A percentile compares a stretch with the other conserved stretches of the same genome.
Evolutionary conservation across 2,329 filamentous ascomycete genomes (phyloP).

Genomic region (Xylaria sp.): DNA sequence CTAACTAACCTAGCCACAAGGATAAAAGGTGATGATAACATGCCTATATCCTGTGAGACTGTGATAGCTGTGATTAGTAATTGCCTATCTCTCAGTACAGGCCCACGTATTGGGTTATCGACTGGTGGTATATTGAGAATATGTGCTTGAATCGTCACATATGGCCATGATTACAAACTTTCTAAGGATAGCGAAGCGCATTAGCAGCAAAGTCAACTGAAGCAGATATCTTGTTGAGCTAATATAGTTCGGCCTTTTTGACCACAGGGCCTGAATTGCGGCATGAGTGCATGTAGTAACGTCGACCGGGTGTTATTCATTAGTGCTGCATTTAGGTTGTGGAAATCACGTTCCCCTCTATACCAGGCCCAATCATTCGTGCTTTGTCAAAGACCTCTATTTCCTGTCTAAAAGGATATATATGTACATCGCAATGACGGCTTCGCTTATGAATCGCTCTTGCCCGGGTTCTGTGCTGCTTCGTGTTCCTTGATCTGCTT

Average conservation of each 20-base stretch:
- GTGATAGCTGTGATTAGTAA: background rate
- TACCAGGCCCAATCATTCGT: background rate
- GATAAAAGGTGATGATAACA: background rate
- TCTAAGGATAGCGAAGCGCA: too few relatives aligned
- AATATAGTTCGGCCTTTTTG: background rate
- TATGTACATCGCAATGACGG: conserved; percentile 31
- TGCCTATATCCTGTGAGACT: background rate
- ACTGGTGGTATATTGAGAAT: too few relatives aligned
- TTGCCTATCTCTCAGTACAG: background rate
- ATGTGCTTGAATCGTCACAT: too few relatives aligned
- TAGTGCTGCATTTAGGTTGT: background rate
- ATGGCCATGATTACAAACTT: too few relatives aligned
- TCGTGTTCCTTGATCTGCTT: conserved; percentile 54
- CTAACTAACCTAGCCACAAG: background rate
- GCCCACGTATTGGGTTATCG: too few relatives aligned
- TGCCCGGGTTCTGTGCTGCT: conserved; percentile 43
- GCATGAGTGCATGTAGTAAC: background rate
- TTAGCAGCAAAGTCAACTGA: too few relatives aligned
- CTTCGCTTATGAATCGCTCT: conserved; percentile 35
- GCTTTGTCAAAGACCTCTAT: conserved; percentile 20
- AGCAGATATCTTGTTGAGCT: background rate
- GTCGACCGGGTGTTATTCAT: background rate
- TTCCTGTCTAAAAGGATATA: conserved; percentile 28
- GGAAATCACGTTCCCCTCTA: background rate
- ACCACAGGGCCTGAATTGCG: background rate